A percentile compares a stretch with the other conserved stretches of the same genome.
phyloP scores from a whole-genome alignment of 768 basidiomycete species.

The Hygrocybe punicea region DNA sequence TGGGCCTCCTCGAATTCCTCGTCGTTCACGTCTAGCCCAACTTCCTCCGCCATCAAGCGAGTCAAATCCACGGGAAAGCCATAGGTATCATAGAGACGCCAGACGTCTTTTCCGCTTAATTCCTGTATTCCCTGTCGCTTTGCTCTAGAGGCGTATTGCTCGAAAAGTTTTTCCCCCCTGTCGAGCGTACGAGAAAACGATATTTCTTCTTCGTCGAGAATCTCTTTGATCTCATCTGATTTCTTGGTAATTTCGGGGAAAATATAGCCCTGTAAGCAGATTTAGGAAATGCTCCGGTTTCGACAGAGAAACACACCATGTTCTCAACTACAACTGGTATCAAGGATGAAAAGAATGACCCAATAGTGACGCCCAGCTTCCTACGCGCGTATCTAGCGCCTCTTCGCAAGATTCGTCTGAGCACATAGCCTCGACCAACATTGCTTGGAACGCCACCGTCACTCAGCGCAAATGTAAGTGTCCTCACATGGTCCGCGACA shows the following conservation, averaged over 20 bases:
- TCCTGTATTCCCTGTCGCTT: conserved; percentile 57
- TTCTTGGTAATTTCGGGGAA: conserved; percentile 93
- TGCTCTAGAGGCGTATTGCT: conserved; percentile 74
- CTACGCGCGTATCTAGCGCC: conserved; percentile 95
- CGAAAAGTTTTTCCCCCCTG: conserved; percentile 93
- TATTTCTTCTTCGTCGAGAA: conserved; percentile 95
- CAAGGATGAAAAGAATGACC: conserved; percentile 91
- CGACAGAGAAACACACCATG: conserved; percentile 53
- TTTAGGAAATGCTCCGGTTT: conserved; percentile 6
- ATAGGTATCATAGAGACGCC: conserved; percentile 96
- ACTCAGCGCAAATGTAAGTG: conserved; percentile 90
- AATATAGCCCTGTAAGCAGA: conserved; percentile 57
- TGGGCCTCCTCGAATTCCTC: conserved; percentile 88
- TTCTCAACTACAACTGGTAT: conserved; percentile 86
- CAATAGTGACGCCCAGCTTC: conserved; percentile 89
- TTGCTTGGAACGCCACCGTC: conserved; percentile 97
- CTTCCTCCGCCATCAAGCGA: conserved; percentile 94
- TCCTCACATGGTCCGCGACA: conserved; percentile 94
- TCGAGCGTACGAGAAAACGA: conserved; percentile 97
- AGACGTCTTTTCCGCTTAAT: conserved; percentile 89
- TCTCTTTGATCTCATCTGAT: conserved; percentile 82
- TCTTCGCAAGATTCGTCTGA: conserved; percentile 86
- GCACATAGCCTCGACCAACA: conserved; percentile 95
- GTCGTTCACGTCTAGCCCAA: conserved; percentile 79
- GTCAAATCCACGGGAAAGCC: conserved; percentile 98